A percentile compares a stretch with the other conserved stretches of the same genome.
phyloP scores from a whole-genome alignment of 2,329 filamentous ascomycete genomes.

The Colletotrichum theobromicola region DNA sequence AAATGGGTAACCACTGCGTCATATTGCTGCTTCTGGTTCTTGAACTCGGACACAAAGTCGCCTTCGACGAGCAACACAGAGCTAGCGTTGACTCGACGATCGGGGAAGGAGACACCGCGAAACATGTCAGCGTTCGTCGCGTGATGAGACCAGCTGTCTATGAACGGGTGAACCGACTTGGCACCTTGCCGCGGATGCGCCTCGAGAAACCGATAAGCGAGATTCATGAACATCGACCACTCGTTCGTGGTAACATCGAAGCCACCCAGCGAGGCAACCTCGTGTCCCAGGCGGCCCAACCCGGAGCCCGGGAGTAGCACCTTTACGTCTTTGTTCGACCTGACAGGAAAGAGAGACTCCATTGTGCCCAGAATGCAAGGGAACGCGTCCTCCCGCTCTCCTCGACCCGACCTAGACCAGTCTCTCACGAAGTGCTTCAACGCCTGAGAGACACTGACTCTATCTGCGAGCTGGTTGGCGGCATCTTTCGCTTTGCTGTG shows the following conservation, averaged over 20 bases:
- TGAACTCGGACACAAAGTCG: slow-evolving; percentile 56
- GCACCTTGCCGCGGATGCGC: slow-evolving; percentile 27
- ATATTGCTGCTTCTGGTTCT: slow-evolving; percentile 33
- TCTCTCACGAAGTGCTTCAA: slow-evolving; percentile 64
- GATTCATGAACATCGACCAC: slow-evolving; percentile 63
- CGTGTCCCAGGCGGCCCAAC: slow-evolving; percentile 56
- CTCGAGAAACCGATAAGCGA: slow-evolving; percentile 56
- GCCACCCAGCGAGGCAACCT: slow-evolving; percentile 48
- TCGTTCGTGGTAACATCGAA: slow-evolving; percentile 62
- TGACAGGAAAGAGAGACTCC: slow-evolving; percentile 33
- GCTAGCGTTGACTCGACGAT: slow-evolving; percentile 36
- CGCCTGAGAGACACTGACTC: slow-evolving; percentile 54
- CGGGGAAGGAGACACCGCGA: slow-evolving; percentile 51
- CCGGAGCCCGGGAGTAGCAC: slow-evolving; percentile 59
- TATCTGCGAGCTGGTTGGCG: slow-evolving; percentile 45
- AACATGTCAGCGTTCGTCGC: slow-evolving; percentile 51
- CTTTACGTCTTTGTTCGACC: slow-evolving; percentile 28
- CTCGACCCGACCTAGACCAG: slow-evolving; percentile 53
- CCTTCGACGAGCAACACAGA: slow-evolving; percentile 57
- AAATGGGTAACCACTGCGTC: slow-evolving; percentile 61
- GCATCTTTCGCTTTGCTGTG: slow-evolving; percentile 44
- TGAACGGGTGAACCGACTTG: slow-evolving; percentile 52
- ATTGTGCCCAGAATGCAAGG: slow-evolving; percentile 40
- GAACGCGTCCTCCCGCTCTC: slow-evolving; percentile 51
- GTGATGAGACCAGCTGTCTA: slow-evolving; percentile 64